These are phyloP conservation scores for Centrapalus pauciflorus DNA, from an alignment of 129 eudicot genomes.

Conservation along the genomic window DNA sequence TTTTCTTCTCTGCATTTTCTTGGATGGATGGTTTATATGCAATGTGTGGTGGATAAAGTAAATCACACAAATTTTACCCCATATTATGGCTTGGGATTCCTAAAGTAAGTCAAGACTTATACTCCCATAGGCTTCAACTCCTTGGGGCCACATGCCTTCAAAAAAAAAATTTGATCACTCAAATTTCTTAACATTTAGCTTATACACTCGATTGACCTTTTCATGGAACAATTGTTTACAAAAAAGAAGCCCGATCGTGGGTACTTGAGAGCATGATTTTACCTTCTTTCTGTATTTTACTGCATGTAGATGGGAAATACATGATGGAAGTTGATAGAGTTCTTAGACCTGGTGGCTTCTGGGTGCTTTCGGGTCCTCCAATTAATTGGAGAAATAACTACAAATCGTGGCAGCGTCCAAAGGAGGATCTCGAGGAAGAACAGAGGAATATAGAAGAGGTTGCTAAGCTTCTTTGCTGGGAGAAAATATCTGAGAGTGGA, in stretches of 20 bases:
- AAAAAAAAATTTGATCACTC: not conserved
- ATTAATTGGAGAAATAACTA: conserved; percentile 76
- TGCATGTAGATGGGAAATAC: conserved; percentile 68
- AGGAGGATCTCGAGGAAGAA: conserved; percentile 81
- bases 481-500: conserved; percentile 69
- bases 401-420: conserved; percentile 81
- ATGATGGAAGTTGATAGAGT: conserved; percentile 99
- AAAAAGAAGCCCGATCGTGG: not conserved
- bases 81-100: too few species aligned
- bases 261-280: not conserved
- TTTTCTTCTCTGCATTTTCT: not conserved
- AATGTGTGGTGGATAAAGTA: too few species aligned
- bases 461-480: conserved; percentile 95
- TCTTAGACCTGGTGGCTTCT: conserved; percentile 93
- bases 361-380: conserved; percentile 99
- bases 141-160: too few species aligned
- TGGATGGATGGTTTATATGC: not conserved
- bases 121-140: too few species aligned
- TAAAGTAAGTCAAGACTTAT: too few species aligned
- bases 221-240: not conserved
- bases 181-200: not conserved
- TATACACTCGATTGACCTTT: not conserved
- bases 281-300: not conserved
- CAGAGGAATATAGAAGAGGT: conserved; percentile 75
- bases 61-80: too few species aligned